phyloP scores from a whole-genome alignment of 2,329 filamentous ascomycete species.

The Fusarium irregulare region DNA sequence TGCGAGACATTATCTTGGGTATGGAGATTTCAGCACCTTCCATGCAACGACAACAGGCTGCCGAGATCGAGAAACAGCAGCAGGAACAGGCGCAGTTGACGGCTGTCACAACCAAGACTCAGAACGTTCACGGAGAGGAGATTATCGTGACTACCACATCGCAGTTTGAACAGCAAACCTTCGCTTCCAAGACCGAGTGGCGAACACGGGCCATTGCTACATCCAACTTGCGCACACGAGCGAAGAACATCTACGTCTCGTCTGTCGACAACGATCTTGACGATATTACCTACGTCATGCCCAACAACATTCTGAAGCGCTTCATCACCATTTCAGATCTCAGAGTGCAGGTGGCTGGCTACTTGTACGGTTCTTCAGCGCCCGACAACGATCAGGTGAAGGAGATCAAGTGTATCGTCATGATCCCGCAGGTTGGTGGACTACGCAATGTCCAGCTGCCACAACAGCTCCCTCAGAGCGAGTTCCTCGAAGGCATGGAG shows the following conservation, averaged over 20 bases:
- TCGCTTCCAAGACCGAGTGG: constrained; percentile 99
- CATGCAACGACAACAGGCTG: constrained; percentile 97
- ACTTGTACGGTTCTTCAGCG: constrained; percentile 91
- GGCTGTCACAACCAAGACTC: constrained; percentile 96
- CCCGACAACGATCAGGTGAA: constrained; percentile 97
- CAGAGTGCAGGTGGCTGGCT: constrained; percentile 94
- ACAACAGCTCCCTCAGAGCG: constrained; percentile 89
- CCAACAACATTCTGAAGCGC: constrained; percentile 97
- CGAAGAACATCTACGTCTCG: constrained; percentile 99
- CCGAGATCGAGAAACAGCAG: constrained; percentile 98
- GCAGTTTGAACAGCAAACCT: constrained; percentile 96
- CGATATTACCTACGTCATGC: constrained; percentile 97
- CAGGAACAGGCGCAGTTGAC: constrained; percentile 97
- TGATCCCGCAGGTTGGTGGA: constrained; percentile 96
- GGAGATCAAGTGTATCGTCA: constrained; percentile 95
- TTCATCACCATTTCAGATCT: constrained; percentile 98
- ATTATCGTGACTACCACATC: constrained; percentile 99
- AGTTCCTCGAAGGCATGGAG: constrained; percentile 87
- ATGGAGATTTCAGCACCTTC: constrained; percentile 99
- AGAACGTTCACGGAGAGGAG: constrained; percentile 96
- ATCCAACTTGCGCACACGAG: constrained; percentile 89
- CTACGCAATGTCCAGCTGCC: constrained; percentile 92
- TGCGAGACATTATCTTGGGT: constrained; percentile 96
- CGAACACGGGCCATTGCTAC: constrained; percentile 96
- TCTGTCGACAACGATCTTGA: constrained; percentile 93